These are phyloP conservation scores for Alternaria sp. DNA, from an alignment of 2,329 filamentous ascomycete species.

Conservation along the genomic window DNA sequence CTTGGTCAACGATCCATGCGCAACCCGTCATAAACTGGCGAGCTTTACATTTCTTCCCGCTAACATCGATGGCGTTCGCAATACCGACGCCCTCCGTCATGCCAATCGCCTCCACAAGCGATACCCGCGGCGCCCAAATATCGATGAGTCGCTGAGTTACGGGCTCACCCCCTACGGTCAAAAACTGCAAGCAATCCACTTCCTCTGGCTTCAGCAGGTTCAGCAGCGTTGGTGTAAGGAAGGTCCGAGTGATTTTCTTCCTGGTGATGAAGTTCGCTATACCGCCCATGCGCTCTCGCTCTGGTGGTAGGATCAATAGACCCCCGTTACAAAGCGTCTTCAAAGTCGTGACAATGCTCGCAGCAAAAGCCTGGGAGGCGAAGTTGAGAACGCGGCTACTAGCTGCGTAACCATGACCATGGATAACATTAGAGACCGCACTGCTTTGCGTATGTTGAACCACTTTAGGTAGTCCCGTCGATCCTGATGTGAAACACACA, in stretches of 20 bases:
- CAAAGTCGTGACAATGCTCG: slow-evolving; percentile 1
- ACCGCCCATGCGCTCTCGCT: slow-evolving; percentile 7
- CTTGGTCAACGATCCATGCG: slow-evolving; percentile 5
- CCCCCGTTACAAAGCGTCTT: slow-evolving; percentile 7
- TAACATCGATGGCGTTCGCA: neutral
- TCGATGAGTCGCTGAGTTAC: slow-evolving; percentile 4
- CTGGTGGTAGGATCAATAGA: slow-evolving; percentile 1
- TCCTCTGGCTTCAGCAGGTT: slow-evolving; percentile 3
- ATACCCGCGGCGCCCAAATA: slow-evolving; percentile 3
- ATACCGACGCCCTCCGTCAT: slow-evolving; percentile 7
- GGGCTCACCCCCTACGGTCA: slow-evolving; percentile 4
- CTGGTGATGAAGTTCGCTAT: slow-evolving; percentile 6
- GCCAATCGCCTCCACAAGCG: slow-evolving; percentile 5
- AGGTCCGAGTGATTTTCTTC: slow-evolving; percentile 1
- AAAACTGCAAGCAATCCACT: slow-evolving; percentile 2
- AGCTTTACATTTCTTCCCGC: slow-evolving; percentile 1
- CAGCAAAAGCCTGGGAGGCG: slow-evolving; percentile 5
- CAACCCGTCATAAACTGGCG: slow-evolving; percentile 3
- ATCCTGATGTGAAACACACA: slow-evolving; percentile 55
- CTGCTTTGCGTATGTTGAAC: slow-evolving; percentile 37
- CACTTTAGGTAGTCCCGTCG: slow-evolving; percentile 53
- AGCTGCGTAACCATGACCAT: neutral
- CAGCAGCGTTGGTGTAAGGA: slow-evolving; percentile 4
- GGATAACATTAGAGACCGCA: slow-evolving; percentile 1
- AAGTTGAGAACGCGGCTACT: slow-evolving; percentile 6